phyloP scores from a whole-genome alignment of 352 stramenopile genomes.

The Bremia lactucae region DNA sequence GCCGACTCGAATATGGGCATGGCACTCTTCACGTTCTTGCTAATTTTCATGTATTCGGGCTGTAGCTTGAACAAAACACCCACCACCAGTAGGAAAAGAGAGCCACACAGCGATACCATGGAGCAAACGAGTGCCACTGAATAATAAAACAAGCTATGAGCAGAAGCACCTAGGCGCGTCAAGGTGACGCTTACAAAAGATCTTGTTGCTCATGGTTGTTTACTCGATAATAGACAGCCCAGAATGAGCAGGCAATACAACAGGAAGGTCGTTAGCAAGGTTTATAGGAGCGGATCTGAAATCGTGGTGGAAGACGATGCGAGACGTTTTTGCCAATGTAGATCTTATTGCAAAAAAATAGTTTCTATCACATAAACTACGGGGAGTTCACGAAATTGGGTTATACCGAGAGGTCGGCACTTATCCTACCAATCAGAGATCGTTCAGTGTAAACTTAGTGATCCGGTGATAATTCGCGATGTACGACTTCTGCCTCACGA shows the following conservation, averaged over 20 bases:
- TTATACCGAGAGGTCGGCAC: too few species aligned
- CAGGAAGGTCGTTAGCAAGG: not conserved
- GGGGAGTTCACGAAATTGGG: too few species aligned
- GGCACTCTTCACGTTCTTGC: conserved; percentile 52
- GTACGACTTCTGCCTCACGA: conserved; percentile 85
- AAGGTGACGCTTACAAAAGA: conserved; percentile 21
- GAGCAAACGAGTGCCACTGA: conserved; percentile 66
- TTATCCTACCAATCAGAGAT: conserved; percentile 2
- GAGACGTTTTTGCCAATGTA: too few species aligned
- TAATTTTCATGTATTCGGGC: conserved; percentile 78
- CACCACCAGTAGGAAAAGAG: conserved; percentile 61
- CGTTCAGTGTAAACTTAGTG: conserved; percentile 1
- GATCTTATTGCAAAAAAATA: too few species aligned
- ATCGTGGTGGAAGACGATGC: too few species aligned
- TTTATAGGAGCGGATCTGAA: too few species aligned
- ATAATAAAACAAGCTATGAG: not conserved
- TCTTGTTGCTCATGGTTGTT: conserved; percentile 24
- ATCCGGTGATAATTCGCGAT: conserved; percentile 18
- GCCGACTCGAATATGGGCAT: conserved; percentile 64
- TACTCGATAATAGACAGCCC: not conserved
- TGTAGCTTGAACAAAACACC: conserved; percentile 63
- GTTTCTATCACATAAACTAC: too few species aligned
- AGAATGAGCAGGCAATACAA: not conserved
- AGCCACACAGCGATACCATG: conserved; percentile 59
- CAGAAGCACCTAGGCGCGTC: not conserved